Base-by-base conservation (phyloP, 2,329 filamentous ascomycete species). In the Colletotrichum sansevieriae region DNA sequence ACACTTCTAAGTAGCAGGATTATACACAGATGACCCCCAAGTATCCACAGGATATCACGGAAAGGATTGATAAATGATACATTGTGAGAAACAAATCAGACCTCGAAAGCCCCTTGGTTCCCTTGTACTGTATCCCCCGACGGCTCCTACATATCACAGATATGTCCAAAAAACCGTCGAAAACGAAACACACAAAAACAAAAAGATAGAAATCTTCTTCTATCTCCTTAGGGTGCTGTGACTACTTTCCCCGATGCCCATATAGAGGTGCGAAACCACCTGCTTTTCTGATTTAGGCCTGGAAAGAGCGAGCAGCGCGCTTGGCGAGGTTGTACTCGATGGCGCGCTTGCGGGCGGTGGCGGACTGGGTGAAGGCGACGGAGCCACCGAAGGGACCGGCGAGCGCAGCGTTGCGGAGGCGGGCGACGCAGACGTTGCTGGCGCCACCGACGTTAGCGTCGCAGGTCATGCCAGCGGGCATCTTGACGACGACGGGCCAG, bases 361-460 rank as follows among this genome's bases (percentile, higher is more conserved):
- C 56, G 64, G 82, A 85, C 83, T 90, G 87, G 0, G 88, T 90
- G 77, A 92, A 91, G 37, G 88, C 89, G 46, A 84, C 88, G 15
- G 87, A 88, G 56, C 90, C 89, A 74, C 90, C 89, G 70, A 92
- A 91, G 15, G 90, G 90, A 2, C 89, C 89, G 7, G 89, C 88
- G 15, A 84, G 78, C 12, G 90, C 86, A 3, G 78, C 73, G 80
- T 92, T 92, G 75, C 87, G 85, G 63, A 92, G 81, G 67, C 88
- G 86, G 33, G 90, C 88, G 63, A 92, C 78, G 80, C 90, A 92
- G 72, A 91, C 89, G 74, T 89, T 88, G 70, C 81, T 74, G 12
- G 84, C 88, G 22, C 87, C 88, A 54, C 83, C 89, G 4, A 86
- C 86, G 46, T 81, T 82, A 62, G 83, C 90, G 22, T 85, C 82